A percentile compares a stretch with the other conserved stretches of the same genome.
Evolutionary conservation across 2,329 filamentous ascomycete genomes (phyloP).

Genomic region (Aspergillus pseudoterreus): DNA sequence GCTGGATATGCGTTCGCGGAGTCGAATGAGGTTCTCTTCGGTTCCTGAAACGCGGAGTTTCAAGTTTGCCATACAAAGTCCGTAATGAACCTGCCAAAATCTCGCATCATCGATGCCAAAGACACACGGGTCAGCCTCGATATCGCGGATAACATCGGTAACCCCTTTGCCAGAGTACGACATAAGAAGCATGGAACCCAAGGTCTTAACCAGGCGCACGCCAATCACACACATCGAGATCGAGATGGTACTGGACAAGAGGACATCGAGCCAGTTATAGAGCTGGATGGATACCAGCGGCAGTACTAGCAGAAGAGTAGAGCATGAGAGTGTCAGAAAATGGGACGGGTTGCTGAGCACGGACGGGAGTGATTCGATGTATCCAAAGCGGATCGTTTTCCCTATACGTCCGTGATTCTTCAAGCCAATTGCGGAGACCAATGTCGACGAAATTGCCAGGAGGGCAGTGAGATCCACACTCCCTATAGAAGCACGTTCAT

Average conservation of each 20-base stretch:
- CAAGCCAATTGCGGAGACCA: conserved; percentile 80
- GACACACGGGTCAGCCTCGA: conserved; percentile 75
- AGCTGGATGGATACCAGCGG: conserved; percentile 77
- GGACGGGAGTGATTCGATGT: conserved; percentile 75
- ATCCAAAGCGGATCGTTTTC: conserved; percentile 81
- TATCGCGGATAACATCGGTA: conserved; percentile 74
- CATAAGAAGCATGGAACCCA: conserved; percentile 96
- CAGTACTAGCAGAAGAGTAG: conserved; percentile 71
- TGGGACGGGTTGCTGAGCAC: conserved; percentile 94
- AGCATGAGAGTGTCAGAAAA: conserved; percentile 87
- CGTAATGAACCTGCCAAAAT: conserved; percentile 99
- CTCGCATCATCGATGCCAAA: conserved; percentile 80
- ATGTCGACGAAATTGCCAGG: conserved; percentile 74
- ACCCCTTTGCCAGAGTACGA: conserved; percentile 66
- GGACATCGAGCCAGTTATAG: conserved; percentile 77
- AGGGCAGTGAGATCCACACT: conserved; percentile 77
- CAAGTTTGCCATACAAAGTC: conserved; percentile 90
- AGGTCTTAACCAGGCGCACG: conserved; percentile 73
- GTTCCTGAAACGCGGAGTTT: conserved; percentile 71
- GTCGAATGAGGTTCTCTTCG: conserved; percentile 66
- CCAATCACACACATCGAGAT: conserved; percentile 86
- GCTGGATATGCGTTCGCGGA: conserved; percentile 72
- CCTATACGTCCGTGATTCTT: conserved; percentile 91
- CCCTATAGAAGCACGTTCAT: conserved; percentile 67
- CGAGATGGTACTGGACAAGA: conserved; percentile 77